Conservation (phyloP, 2,329 filamentous ascomycete genomes). For the Paramyrothecium sp. region DNA sequence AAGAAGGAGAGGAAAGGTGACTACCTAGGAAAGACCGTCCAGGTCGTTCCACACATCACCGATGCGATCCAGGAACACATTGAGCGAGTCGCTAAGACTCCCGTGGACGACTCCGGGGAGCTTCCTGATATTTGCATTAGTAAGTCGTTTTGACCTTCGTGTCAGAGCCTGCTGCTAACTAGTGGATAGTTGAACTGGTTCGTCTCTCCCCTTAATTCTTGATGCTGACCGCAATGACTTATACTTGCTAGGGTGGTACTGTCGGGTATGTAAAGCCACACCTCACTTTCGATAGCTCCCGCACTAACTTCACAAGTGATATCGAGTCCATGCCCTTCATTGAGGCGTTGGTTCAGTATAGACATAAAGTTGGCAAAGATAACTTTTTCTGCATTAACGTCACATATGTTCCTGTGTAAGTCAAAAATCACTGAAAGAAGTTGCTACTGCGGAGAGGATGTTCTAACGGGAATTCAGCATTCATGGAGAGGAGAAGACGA, state of each 20-base stretch:
- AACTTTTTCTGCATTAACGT: constrained; percentile 92
- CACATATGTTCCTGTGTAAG: constrained; percentile 72
- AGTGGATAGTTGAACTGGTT: constrained; percentile 32
- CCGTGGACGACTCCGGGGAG: constrained; percentile 80
- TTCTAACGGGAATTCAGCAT: constrained; percentile 9
- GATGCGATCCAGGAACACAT: constrained; percentile 93
- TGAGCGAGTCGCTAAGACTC: constrained; percentile 77
- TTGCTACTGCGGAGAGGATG: too few species aligned
- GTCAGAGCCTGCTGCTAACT: constrained; percentile 11
- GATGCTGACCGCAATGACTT: neutral
- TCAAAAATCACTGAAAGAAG: too few species aligned
- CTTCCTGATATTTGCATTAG: constrained; percentile 92
- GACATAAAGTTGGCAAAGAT: constrained; percentile 67
- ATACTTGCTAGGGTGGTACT: constrained; percentile 51
- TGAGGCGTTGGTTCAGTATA: constrained; percentile 79
- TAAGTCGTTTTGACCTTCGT: constrained; percentile 36
- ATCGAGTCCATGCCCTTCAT: constrained; percentile 88
- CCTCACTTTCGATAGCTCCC: neutral
- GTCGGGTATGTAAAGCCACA: constrained; percentile 37
- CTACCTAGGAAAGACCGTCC: constrained; percentile 86
- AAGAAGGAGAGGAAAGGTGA: constrained; percentile 65
- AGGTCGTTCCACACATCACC: constrained; percentile 90
- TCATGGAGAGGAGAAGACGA: constrained; percentile 82
- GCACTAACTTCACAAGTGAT: constrained; percentile 46
- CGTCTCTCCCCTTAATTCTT: constrained; percentile 10